A percentile compares a stretch with the other conserved stretches of the same genome.
phyloP scores from a whole-genome alignment of 2,329 filamentous ascomycete species.

The Blastomyces parvus region DNA sequence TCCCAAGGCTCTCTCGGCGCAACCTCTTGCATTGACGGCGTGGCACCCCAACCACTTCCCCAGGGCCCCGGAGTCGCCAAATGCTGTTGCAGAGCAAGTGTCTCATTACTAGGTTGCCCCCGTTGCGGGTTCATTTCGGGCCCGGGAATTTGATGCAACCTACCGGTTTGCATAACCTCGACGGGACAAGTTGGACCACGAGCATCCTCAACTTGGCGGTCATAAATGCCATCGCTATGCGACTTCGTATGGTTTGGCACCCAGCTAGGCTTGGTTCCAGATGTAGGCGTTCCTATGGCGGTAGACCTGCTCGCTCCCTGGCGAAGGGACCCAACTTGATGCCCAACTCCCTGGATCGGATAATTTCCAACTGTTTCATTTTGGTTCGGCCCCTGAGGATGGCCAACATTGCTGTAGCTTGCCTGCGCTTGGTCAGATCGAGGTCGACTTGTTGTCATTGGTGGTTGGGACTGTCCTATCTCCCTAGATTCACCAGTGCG shows the following conservation, averaged over 20 bases:
- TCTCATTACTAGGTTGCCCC: not conserved
- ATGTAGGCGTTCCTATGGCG: not conserved
- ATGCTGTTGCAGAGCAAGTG: not conserved
- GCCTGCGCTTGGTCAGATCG: not conserved
- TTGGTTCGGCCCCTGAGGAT: not conserved
- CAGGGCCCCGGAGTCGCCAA: not conserved
- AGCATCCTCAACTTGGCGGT: not conserved
- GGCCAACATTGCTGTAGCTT: not conserved
- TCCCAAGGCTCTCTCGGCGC: not conserved
- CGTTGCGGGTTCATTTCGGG: not conserved
- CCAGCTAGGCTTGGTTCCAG: not conserved
- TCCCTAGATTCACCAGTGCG: not conserved
- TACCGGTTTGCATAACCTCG: not conserved
- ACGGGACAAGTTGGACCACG: not conserved
- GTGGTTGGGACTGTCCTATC: not conserved
- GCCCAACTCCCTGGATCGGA: not conserved
- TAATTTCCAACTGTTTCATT: not conserved
- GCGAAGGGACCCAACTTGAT: not conserved
- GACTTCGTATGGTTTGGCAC: not conserved
- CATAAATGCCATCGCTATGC: not conserved
- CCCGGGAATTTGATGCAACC: not conserved
- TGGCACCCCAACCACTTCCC: not conserved
- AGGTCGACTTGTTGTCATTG: not conserved
- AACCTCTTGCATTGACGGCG: not conserved
- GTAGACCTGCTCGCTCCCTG: not conserved